These are phyloP conservation scores for Rubroboletus satanas DNA, from an alignment of 768 basidiomycete genomes.

Conservation along the genomic window DNA sequence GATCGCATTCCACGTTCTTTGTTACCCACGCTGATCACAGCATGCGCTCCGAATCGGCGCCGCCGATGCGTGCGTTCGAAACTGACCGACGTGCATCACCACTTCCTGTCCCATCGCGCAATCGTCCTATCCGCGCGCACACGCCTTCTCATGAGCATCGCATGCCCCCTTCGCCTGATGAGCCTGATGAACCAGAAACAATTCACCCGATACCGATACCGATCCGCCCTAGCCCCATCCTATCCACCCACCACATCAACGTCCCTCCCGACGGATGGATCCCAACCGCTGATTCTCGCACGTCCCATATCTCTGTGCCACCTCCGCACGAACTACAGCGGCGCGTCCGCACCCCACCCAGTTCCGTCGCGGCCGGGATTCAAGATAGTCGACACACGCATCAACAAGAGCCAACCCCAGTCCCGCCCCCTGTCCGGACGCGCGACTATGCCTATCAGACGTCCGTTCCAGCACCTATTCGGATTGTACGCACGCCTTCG, in stretches of 20 bases:
- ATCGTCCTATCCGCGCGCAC: conserved; percentile 8
- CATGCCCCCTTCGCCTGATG: conserved; percentile 8
- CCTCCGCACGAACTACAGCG: conserved; percentile 19
- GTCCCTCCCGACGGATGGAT: conserved; percentile 28
- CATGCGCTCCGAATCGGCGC: conserved; percentile 25
- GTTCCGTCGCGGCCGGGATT: conserved; percentile 11
- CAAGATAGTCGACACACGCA: conserved; percentile 7
- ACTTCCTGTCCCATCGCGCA: conserved; percentile 22
- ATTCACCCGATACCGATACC: conserved; percentile 30
- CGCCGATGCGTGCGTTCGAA: conserved; percentile 24
- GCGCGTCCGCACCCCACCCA: conserved; percentile 14
- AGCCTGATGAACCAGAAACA: conserved; percentile 20
- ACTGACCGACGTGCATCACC: conserved; percentile 12
- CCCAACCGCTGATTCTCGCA: conserved; percentile 26
- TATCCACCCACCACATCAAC: conserved; percentile 3
- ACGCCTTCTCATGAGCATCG: conserved; percentile 21
- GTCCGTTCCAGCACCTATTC: conserved; percentile 8
- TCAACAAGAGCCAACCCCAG: conserved; percentile 9
- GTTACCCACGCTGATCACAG: conserved; percentile 19
- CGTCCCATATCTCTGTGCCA: conserved; percentile 22
- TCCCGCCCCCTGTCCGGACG: conserved; percentile 24
- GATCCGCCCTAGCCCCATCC: conserved; percentile 20
- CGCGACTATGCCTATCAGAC: conserved; percentile 31
- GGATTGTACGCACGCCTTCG: conserved; percentile 20
- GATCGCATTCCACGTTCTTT: not conserved